Percentiles rank a stretch among this genome's conserved stretches.
Conservation (phyloP, 768 basidiomycete species). For the Podaxis sp. region DNA sequence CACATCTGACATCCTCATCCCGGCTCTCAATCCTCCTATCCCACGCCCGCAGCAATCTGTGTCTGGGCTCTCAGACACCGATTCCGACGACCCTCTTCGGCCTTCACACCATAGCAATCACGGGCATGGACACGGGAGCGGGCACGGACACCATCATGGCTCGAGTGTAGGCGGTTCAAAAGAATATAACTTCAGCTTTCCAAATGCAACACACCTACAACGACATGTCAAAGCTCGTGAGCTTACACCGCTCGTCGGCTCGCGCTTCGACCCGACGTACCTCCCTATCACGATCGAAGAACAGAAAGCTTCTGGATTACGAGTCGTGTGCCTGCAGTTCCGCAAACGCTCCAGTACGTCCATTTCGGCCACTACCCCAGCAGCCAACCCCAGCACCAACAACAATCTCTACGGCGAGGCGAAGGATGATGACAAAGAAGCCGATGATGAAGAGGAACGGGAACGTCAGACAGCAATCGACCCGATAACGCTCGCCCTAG, state of each 20-base stretch:
- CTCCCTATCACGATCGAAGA: constrained; percentile 11
- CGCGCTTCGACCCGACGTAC: constrained; percentile 11
- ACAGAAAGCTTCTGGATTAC: constrained; percentile 9
- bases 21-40: constrained; percentile 1
- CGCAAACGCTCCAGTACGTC: not conserved
- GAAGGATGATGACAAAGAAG: not conserved
- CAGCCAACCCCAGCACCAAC: not conserved
- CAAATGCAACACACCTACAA: not conserved
- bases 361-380: not conserved
- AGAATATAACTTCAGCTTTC: constrained; percentile 9
- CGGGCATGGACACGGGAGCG: not conserved
- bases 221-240: constrained; percentile 10
- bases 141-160: not conserved
- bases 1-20: not conserved
- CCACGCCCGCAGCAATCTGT: constrained; percentile 1
- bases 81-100: not conserved
- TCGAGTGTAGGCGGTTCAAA: not conserved
- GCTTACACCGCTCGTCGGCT: constrained; percentile 11
- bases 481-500: constrained; percentile 1
- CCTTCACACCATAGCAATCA: not conserved
- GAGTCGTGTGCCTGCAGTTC: constrained; percentile 12
- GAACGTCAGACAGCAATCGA: not conserved
- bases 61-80: not conserved
- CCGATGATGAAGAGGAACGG: not conserved
- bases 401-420: not conserved